Conservation (phyloP, 2,329 filamentous ascomycete genomes). For the Epichloe hybrida region DNA sequence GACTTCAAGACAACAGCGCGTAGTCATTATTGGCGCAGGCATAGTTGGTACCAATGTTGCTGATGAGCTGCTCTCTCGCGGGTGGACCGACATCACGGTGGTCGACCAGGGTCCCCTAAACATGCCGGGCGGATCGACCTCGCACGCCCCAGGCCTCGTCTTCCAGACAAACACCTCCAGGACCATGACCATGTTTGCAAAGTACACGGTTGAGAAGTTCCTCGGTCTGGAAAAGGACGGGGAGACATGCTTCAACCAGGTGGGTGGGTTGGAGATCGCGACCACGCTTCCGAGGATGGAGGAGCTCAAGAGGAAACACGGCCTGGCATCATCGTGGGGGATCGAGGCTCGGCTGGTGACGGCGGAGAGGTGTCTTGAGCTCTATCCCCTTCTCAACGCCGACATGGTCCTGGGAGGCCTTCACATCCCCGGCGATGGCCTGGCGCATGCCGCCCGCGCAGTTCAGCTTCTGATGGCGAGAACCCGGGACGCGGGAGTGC, state of each 20-base stretch:
- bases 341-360: conserved; percentile 39
- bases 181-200: conserved; percentile 43
- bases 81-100: conserved; percentile 51
- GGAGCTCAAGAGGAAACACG: conserved; percentile 49
- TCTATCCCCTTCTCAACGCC: conserved; percentile 41
- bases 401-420: conserved; percentile 43
- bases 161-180: conserved; percentile 48
- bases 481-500: conserved; percentile 43
- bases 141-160: conserved; percentile 50
- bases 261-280: conserved; percentile 49
- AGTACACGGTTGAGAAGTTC: conserved; percentile 49
- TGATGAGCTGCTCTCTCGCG: conserved; percentile 47
- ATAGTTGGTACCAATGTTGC: conserved; percentile 52
- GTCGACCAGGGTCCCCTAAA: conserved; percentile 49
- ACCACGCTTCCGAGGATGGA: conserved; percentile 44
- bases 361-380: conserved; percentile 35
- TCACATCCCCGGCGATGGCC: conserved; percentile 45
- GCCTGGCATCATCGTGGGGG: conserved; percentile 47
- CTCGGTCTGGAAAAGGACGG: conserved; percentile 29
- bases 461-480: conserved; percentile 47
- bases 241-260: conserved; percentile 42
- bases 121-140: conserved; percentile 52
- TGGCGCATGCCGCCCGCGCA: conserved; percentile 47
- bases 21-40: conserved; percentile 49
- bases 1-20: conserved; percentile 23